Base-by-base conservation (phyloP, 176 grass and related monocot genomes). In the Dendrocalamus sinicus region DNA sequence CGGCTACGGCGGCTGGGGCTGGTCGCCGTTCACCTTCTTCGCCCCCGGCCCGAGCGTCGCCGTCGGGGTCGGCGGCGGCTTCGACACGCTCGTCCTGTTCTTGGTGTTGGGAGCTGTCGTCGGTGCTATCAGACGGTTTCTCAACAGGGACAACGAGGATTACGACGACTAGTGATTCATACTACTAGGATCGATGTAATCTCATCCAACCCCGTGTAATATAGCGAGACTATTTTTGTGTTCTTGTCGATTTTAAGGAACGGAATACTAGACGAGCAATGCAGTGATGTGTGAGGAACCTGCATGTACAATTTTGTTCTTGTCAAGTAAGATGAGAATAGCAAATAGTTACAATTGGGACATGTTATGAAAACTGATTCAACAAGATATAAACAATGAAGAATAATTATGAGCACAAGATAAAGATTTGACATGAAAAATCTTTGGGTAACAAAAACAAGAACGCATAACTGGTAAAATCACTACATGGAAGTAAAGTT, bases 11-110 rank as follows among this genome's bases (percentile, higher is more conserved):
- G 93, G 92, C 23, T 96, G 59, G 45, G 93, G 93, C 3, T 95
- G 60, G 91, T 98, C 96, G 12, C 96, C 96, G 32, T 95, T 98
- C 91, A 89, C 86, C 53, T 99, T 92, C 93, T 99, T 94, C 47
- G 86, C 81, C 0, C 94, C 94, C 0, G 93, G 96, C 28, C 96
- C 96, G 16, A 91, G 92, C 75, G 84, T 90, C 41, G 93, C 90
- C 5, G 66, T 99, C 19, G 93, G 93, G 30, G 78, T 94, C 37
- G 96, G 93, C 72, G 93, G 96, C 7, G 96, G 93, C 24, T 91
- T 98, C 26, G 96, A 98, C 54, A 62, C 90, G 51, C 85, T 98
- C 32, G 48, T 94, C 28, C 58, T 92, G 30, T 90, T 98, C 81
- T n/a, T 95, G 35, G 73, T 94, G 55, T 17, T 95, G 24, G 88